Conservation (phyloP, 176 grass and related monocot species). For the Tillandsia fasciculata region DNA sequence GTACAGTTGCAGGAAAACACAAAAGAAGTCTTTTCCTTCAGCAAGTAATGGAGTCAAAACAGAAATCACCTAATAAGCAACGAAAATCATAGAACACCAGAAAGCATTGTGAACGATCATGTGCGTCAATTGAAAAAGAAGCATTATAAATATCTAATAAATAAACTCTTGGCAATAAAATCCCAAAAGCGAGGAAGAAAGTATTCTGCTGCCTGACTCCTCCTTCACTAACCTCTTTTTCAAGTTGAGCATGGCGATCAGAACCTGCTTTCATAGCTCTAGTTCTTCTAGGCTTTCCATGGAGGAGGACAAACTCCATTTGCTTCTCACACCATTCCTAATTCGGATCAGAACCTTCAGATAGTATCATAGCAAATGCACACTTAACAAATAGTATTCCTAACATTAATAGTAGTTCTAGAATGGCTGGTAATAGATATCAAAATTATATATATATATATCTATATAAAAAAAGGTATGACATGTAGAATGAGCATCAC, state of each 20-base stretch:
- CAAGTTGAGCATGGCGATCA: constrained; percentile 73
- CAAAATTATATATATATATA: no score
- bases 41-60: no score
- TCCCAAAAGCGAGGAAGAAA: neutral
- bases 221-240: constrained; percentile 47
- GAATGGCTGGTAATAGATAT: neutral
- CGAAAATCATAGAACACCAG: no score
- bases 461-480: no score
- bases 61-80: no score
- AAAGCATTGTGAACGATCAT: no score
- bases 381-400: neutral
- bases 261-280: constrained; percentile 73
- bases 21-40: no score
- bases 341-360: neutral
- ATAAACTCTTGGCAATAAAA: neutral
- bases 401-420: neutral
- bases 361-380: neutral
- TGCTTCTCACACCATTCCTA: constrained; percentile 97
- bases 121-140: no score
- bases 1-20: neutral
- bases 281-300: constrained; percentile 54
- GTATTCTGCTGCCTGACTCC: neutral
- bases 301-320: constrained; percentile 62
- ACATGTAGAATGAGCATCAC: no score
- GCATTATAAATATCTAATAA: neutral